Base-by-base conservation (phyloP, 371 early-diverging fungal genomes). In the Dichotomocladium elegans region DNA sequence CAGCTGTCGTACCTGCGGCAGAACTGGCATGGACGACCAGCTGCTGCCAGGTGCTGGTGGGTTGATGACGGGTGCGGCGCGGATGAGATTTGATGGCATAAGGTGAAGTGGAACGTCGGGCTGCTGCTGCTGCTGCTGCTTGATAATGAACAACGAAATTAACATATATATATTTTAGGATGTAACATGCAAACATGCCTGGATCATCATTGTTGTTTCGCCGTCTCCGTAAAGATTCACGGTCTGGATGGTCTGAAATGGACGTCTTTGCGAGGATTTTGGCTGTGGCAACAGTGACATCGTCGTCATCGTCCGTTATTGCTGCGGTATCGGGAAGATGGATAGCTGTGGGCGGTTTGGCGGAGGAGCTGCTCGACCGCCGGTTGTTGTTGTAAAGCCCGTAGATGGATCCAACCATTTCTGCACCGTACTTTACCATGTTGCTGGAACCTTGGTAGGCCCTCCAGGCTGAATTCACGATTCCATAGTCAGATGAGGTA, bases 401-500 rank as follows among this genome's bases (percentile, higher is more conserved):
- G 47, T 68, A 74, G 40, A 74, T 64, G 2, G 86, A 84, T 57
- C 92, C 95, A 3, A 94, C 85, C 60, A 83, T 88, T 60, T 88
- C 84, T 6, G 86, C 87, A 37, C 80, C 80, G 60, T 80, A 82
- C 58, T 75, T 64, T 35, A 66, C 52, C 9, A 93, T 75, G 40
- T 65, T 61, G 55, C 76, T 86, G 26, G 80, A 81, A 45, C 87
- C 86, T 64, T 88, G 89, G 57, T 92, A 93, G 3, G 81, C 86
- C 17, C 72, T 75, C n/a, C 92, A 51, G 3, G 90, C 85, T 6
- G 84, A 80, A 58, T 85, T 88, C 31, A 95, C 89, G 9, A 93
- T 33, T 0, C 91, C 90, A n/a, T 91, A 77, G 55, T 78, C 85
- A 53, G 90, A 82, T 44, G 92, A n/a, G n/a, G n/a, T n/a, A n/a